Percentiles rank a stretch among this genome's conserved stretches.
These are phyloP conservation scores for Chloranthus sessilifolius DNA, from an alignment of 164 flowering plant genomes.

Conservation along the genomic window DNA sequence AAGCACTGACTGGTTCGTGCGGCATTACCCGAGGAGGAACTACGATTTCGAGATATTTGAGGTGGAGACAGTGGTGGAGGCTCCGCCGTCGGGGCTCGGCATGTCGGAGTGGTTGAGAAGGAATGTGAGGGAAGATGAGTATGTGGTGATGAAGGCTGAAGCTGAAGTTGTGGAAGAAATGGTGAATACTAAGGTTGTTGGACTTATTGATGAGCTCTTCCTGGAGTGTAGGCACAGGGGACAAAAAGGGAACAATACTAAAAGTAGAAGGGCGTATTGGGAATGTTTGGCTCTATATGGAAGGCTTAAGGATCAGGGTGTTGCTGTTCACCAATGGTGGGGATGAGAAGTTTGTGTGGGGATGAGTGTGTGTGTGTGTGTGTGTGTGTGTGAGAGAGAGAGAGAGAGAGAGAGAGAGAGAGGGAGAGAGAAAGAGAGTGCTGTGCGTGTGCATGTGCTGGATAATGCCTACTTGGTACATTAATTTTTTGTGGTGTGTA, in stretches of 20 bases:
- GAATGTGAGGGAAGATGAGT: conserved; percentile 65
- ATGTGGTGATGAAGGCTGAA: conserved; percentile 77
- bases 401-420: no score
- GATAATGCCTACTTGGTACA: no score
- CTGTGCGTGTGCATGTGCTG: no score
- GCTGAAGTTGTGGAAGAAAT: conserved; percentile 73
- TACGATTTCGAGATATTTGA: conserved; percentile 49
- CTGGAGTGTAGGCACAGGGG: conserved; percentile 53
- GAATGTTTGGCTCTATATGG: conserved; percentile 86
- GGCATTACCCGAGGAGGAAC: conserved; percentile 58
- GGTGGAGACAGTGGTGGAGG: conserved; percentile 37
- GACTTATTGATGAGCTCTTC: conserved; percentile 71
- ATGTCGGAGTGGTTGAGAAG: conserved; percentile 61
- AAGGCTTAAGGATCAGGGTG: conserved; percentile 68
- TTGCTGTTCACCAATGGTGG: conserved; percentile 98
- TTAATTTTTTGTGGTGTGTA: no score
- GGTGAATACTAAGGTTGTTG: conserved; percentile 45
- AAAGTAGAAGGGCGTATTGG: conserved; percentile 75
- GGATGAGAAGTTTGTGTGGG: conserved; percentile 32
- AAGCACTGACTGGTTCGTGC: conserved; percentile 44
- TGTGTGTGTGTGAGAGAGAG: no score
- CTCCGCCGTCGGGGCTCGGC: conserved; percentile 19
- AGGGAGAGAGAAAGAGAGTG: no score
- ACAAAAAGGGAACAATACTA: conserved; percentile 20
- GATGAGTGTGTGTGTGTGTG: no score